Conservation (phyloP, 805 yeast genomes). For the Sporopachydermia lactativora region DNA sequence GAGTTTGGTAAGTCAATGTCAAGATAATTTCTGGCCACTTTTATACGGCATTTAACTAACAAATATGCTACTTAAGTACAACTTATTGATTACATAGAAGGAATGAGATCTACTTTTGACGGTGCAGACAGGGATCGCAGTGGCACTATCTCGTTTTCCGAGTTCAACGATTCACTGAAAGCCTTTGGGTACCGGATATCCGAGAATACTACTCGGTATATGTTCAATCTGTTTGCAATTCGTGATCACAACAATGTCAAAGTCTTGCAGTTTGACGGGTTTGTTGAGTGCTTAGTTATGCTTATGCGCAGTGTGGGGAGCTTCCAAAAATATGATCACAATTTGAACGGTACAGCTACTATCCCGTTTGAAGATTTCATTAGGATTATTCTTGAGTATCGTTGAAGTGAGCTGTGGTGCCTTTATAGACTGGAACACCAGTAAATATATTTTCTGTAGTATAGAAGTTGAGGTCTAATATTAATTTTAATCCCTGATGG, state of each 20-base stretch:
- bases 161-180: slow-evolving; percentile 33
- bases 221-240: slow-evolving; percentile 35
- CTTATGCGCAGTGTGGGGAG: slow-evolving; percentile 48
- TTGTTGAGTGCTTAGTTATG: slow-evolving; percentile 53
- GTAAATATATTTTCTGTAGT: no score
- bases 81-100: slow-evolving; percentile 36
- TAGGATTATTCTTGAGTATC: slow-evolving; percentile 31
- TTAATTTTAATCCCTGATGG: no score
- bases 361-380: slow-evolving; percentile 54
- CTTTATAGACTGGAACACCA: no score
- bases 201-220: slow-evolving; percentile 35
- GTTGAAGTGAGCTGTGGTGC: no score
- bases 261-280: slow-evolving; percentile 42
- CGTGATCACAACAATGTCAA: slow-evolving; percentile 21
- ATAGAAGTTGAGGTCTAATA: no score
- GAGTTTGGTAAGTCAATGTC: slow-evolving; percentile 32
- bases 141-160: slow-evolving; percentile 39
- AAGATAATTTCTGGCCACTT: background rate
- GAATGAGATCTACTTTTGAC: slow-evolving; percentile 36
- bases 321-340: slow-evolving; percentile 51
- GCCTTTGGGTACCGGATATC: slow-evolving; percentile 39
- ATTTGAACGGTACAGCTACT: slow-evolving; percentile 50
- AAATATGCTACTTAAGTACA: background rate
- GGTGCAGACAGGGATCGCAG: slow-evolving; percentile 33
- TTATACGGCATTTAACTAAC: background rate